A percentile compares a stretch with the other conserved stretches of the same genome.
phyloP scores from a whole-genome alignment of 1,284 basidiomycete genomes.

The Cutaneotrichosporon mucoides region DNA sequence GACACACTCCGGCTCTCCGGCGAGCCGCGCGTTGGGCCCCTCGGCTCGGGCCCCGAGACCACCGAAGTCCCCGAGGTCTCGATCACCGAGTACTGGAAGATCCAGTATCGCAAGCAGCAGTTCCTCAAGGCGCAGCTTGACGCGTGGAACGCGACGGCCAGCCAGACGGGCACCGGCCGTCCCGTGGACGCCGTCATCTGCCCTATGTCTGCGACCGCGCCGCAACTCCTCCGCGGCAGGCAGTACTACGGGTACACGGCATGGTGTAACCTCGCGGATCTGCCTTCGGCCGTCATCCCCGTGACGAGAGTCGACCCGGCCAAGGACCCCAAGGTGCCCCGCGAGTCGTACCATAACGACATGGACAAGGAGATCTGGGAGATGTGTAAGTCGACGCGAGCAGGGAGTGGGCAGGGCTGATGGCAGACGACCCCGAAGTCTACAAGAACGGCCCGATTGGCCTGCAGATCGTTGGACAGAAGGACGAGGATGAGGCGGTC shows the following conservation, averaged over 20 bases:
- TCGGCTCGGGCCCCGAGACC: conserved; percentile 9
- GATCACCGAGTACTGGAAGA: conserved; percentile 14
- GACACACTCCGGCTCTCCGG: neutral
- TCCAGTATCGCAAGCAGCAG: conserved; percentile 6
- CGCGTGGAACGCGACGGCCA: conserved; percentile 6
- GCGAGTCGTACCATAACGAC: neutral
- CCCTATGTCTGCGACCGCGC: conserved; percentile 1
- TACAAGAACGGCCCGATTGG: neutral
- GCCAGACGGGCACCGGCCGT: conserved; percentile 8
- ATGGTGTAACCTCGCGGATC: conserved; percentile 52
- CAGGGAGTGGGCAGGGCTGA: neutral
- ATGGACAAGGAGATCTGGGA: neutral
- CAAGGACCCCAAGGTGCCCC: neutral
- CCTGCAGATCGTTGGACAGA: neutral
- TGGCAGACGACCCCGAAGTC: neutral
- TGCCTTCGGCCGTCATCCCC: conserved; percentile 60
- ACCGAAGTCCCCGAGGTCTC: conserved; percentile 1
- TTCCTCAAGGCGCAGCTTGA: conserved; percentile 13
- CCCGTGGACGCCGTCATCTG: conserved; percentile 17
- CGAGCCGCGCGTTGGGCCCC: conserved; percentile 9
- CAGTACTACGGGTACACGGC: conserved; percentile 12
- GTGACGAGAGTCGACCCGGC: conserved; percentile 22
- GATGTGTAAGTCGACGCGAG: neutral
- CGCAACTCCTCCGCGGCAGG: conserved; percentile 4
- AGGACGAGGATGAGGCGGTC: neutral